Evolutionary conservation across 2,329 filamentous ascomycete genomes (phyloP), one percentile per base, ranked within the genome.

Genomic region (Arthroderma sp.): DNA sequence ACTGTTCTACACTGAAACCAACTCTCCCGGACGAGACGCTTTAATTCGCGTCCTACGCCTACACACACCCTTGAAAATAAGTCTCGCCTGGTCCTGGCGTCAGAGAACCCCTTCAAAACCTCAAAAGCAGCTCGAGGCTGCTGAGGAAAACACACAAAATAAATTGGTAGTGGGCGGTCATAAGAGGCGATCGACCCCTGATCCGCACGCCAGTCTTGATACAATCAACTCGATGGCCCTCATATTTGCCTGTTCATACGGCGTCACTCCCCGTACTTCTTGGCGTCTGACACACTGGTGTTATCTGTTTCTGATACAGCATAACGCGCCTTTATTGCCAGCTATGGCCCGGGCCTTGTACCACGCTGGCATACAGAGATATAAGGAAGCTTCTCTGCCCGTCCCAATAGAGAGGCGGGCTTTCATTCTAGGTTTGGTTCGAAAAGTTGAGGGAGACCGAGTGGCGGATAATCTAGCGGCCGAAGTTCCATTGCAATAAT

Each of bases 331-430:
- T 1, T 54, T 74, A 10, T 56, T 59, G 11, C 61, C 65, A 1
- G 49, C 61, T 3, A 57, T 77, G 46, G 65, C 63, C 5, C 64
- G 68, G 30, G 70, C 73, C 0, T 51, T 77, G 53, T 71, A 73
- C 46, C 62, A 68, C 50, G 67, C 69, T 22, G 72, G 69, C 10
- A 58, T 75, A 27, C 58, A 66, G 27, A 60, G 70, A 10, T 65
- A 61, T 33, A 60, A 69, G 10, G 56, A 62, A 15, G 59, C 61
- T 30, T 61, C 62, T 1, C 47, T 52, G 2, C 52, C 53, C 27
- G 55, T 72, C 1, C 52, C 61, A 8, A 53, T 51, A 0, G 50
- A 50, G 29, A 60, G 61, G 46, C 60, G 71, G 44, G 51, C 56
- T 30, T 74, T 65, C 53, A 64, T 75, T 4, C 50, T 72, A 36